Evolutionary conservation across 345 rosid genomes (phyloP).

Genomic region (Corymbia maculata): DNA sequence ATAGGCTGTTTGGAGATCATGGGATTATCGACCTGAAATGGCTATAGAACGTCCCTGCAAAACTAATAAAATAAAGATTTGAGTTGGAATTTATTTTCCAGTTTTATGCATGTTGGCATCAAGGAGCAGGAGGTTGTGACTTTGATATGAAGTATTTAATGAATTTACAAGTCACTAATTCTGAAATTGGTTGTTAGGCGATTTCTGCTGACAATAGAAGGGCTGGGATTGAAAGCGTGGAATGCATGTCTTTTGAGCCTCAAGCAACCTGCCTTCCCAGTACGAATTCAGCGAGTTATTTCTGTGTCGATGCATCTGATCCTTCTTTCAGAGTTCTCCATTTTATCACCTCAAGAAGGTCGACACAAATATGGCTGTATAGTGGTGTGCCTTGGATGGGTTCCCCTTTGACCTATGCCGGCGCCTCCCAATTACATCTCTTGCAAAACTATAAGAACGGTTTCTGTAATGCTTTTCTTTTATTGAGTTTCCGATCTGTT

Average conservation of each 20-base stretch:
- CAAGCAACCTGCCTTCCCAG: constrained; percentile 3
- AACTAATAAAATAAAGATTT: background rate
- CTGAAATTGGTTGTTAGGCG: background rate
- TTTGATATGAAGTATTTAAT: background rate
- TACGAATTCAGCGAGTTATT: background rate
- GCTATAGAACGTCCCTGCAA: too few relatives aligned
- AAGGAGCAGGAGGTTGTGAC: background rate
- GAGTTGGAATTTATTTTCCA: background rate
- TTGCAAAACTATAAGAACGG: background rate
- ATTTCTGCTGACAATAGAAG: background rate
- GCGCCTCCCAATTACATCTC: background rate
- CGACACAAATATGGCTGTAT: background rate
- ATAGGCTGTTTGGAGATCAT: background rate
- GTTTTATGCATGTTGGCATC: background rate
- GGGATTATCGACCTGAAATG: background rate
- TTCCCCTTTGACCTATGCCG: background rate
- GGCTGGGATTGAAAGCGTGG: constrained; percentile 21
- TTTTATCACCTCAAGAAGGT: background rate
- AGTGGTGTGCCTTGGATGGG: background rate
- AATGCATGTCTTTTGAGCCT: constrained; percentile 21
- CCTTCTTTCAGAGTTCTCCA: background rate
- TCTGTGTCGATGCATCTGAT: background rate
- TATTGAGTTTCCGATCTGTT: background rate
- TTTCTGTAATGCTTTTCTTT: background rate
- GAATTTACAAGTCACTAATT: background rate